Conservation (phyloP, 108 stramenopile species). For the Nitzschia putrida region DNA sequence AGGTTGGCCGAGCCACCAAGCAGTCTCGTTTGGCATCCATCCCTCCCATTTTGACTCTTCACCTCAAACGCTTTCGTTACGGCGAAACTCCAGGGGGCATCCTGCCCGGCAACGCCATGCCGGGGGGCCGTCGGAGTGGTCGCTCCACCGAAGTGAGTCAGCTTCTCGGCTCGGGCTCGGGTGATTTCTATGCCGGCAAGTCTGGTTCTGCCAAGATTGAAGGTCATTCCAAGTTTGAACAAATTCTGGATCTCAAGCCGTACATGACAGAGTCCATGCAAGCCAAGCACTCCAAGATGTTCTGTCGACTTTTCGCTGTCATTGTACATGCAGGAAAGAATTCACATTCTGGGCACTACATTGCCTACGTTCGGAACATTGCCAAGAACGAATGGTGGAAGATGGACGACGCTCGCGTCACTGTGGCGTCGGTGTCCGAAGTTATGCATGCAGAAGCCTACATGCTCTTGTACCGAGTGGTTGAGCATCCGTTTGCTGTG, state of each 20-base stretch:
- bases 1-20: slow-evolving; percentile 81
- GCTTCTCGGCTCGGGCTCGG: slow-evolving; percentile 29
- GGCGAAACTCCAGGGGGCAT: slow-evolving; percentile 37
- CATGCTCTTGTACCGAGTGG: slow-evolving; percentile 89
- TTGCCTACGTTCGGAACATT: slow-evolving; percentile 74
- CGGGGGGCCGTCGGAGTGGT: slow-evolving; percentile 28
- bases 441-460: slow-evolving; percentile 84
- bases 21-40: slow-evolving; percentile 79
- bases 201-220: slow-evolving; percentile 90
- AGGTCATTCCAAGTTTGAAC: slow-evolving; percentile 75
- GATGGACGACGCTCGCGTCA: slow-evolving; percentile 85
- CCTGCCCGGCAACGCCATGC: slow-evolving; percentile 8
- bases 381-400: slow-evolving; percentile 90
- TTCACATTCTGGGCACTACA: slow-evolving; percentile 82
- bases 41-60: slow-evolving; percentile 85
- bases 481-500: slow-evolving; percentile 74
- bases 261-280: slow-evolving; percentile 72
- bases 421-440: slow-evolving; percentile 52
- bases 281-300: slow-evolving; percentile 59
- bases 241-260: slow-evolving; percentile 72
- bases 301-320: slow-evolving; percentile 87
- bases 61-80: slow-evolving; percentile 87
- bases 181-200: slow-evolving; percentile 47
- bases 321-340: slow-evolving; percentile 88
- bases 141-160: slow-evolving; percentile 56